A percentile compares a stretch with the other conserved stretches of the same genome.
Evolutionary conservation across 73 alveolate species (phyloP).

Genomic region (Durusdinium trenchii): DNA sequence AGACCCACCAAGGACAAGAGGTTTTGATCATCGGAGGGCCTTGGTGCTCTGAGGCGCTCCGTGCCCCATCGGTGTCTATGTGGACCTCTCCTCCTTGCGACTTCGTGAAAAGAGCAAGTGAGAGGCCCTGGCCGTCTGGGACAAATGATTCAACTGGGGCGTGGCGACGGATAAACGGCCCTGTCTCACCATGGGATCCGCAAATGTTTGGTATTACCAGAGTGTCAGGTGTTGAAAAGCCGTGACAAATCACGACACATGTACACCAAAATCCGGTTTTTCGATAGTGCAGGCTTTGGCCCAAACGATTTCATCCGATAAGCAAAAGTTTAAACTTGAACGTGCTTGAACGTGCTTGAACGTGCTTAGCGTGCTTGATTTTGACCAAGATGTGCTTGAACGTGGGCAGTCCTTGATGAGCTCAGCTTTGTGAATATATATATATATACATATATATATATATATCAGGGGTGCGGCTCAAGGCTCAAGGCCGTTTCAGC

Average conservation of each 20-base stretch:
- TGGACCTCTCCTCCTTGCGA: constrained; percentile 60
- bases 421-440: neutral
- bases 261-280: neutral
- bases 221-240: neutral
- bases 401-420: too few species aligned
- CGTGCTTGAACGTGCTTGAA: too few species aligned
- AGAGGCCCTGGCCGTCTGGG: neutral
- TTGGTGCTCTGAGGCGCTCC: constrained; percentile 87
- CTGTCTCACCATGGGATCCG: too few species aligned
- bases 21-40: too few species aligned
- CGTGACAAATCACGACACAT: neutral
- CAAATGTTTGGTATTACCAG: neutral
- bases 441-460: too few species aligned
- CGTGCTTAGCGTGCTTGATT: too few species aligned
- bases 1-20: too few species aligned
- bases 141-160: neutral
- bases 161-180: too few species aligned
- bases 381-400: too few species aligned
- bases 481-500: too few species aligned
- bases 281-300: neutral
- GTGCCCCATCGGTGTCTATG: constrained; percentile 79
- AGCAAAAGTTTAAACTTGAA: too few species aligned
- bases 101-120: constrained; percentile 29
- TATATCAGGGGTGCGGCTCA: too few species aligned
- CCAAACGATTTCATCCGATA: neutral